phyloP scores from a whole-genome alignment of 768 basidiomycete genomes.

The Boletus vermiculosoides region DNA sequence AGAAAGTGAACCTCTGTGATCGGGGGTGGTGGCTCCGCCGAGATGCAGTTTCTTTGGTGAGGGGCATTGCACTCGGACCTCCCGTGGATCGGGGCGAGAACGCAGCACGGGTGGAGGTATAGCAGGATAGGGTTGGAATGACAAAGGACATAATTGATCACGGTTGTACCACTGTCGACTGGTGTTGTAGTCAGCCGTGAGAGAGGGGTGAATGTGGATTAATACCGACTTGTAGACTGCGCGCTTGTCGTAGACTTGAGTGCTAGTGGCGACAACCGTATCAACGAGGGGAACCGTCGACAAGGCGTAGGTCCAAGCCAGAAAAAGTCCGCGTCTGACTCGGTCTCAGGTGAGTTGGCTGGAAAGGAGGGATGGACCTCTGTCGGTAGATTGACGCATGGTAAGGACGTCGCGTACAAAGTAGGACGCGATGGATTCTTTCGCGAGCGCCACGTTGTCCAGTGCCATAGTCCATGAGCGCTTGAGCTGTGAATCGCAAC shows the following conservation, averaged over 20 bases:
- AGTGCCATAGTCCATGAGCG: no score
- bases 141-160: slow-evolving; percentile 68
- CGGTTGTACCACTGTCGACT: slow-evolving; percentile 80
- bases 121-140: slow-evolving; percentile 22
- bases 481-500: no score
- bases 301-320: slow-evolving; percentile 77
- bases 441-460: slow-evolving; percentile 36
- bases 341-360: neutral
- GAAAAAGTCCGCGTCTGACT: slow-evolving; percentile 56
- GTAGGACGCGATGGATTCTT: slow-evolving; percentile 55
- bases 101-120: slow-evolving; percentile 1
- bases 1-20: no score
- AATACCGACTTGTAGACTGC: no score
- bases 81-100: slow-evolving; percentile 5
- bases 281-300: slow-evolving; percentile 58
- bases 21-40: slow-evolving; percentile 3
- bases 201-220: no score
- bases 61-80: slow-evolving; percentile 3
- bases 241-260: slow-evolving; percentile 57
- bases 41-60: slow-evolving; percentile 19
- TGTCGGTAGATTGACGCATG: slow-evolving; percentile 40
- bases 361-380: slow-evolving; percentile 33
- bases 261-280: slow-evolving; percentile 61
- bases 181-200: neutral
- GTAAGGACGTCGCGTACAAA: slow-evolving; percentile 50